Percentiles rank a stretch among this genome's conserved stretches.
Conservation (phyloP, 345 rosid genomes). For the Gossypium herbaceum region DNA sequence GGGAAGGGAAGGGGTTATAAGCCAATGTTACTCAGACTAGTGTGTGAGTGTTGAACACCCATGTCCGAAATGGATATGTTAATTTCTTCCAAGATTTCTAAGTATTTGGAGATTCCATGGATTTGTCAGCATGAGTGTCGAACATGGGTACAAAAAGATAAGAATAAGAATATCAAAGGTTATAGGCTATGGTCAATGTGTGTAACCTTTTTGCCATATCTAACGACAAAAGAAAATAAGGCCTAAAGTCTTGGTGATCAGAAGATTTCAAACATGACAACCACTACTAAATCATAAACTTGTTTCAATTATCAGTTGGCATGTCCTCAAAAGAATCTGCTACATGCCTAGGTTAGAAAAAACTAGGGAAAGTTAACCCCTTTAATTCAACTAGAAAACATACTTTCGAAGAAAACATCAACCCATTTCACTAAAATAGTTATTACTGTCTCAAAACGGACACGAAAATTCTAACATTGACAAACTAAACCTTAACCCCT, state of each 20-base stretch:
- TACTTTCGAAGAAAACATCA: neutral
- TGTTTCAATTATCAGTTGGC: neutral
- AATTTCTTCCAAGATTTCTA: neutral
- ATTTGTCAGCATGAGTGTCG: neutral
- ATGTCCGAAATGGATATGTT: neutral
- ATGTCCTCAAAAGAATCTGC: neutral
- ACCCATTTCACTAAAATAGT: neutral
- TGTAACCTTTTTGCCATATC: neutral
- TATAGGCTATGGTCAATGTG: neutral
- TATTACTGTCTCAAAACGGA: neutral
- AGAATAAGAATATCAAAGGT: neutral
- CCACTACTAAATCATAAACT: neutral
- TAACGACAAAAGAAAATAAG: neutral
- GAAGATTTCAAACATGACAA: neutral
- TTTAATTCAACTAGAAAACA: slow-evolving; percentile 4
- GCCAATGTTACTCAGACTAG: neutral
- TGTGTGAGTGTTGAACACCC: neutral
- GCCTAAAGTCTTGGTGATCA: neutral
- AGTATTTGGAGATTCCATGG: neutral
- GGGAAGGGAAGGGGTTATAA: neutral
- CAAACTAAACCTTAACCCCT: neutral
- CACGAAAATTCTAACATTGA: neutral
- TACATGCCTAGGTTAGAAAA: neutral
- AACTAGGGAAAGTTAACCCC: neutral
- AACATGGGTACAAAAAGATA: neutral